Percentiles rank a stretch among this genome's conserved stretches.
Evolutionary conservation across 1,139 yeast species (phyloP).

Genomic region (Lizanozyma gosingica): DNA sequence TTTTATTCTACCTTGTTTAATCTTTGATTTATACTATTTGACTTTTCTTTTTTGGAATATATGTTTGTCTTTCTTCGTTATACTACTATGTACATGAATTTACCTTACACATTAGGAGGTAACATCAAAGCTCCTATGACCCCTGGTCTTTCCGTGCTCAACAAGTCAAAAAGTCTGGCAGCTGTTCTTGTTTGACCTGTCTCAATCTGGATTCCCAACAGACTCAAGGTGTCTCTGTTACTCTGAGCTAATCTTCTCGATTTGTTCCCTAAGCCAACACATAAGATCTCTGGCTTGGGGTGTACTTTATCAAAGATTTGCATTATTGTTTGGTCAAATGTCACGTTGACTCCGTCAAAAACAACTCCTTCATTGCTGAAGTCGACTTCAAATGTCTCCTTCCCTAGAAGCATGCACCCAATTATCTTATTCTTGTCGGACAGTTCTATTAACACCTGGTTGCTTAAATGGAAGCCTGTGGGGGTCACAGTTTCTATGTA

Average conservation of each 20-base stretch:
- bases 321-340: slow-evolving; percentile 31
- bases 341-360: slow-evolving; percentile 20
- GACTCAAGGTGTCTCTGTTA: slow-evolving; percentile 40
- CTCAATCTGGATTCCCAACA: slow-evolving; percentile 62
- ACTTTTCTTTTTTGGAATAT: too few relatives aligned
- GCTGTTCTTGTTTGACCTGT: slow-evolving; percentile 60
- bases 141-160: slow-evolving; percentile 73
- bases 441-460: slow-evolving; percentile 18
- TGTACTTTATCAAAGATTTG: slow-evolving; percentile 47
- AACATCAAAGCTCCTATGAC: slow-evolving; percentile 61
- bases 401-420: background rate
- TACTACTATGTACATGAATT: slow-evolving; percentile 4
- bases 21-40: too few relatives aligned
- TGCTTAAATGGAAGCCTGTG: slow-evolving; percentile 35
- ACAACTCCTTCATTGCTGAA: background rate
- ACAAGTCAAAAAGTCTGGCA: slow-evolving; percentile 61
- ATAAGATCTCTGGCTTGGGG: slow-evolving; percentile 73
- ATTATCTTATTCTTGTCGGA: background rate
- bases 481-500: slow-evolving; percentile 34
- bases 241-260: slow-evolving; percentile 53
- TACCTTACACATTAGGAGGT: slow-evolving; percentile 52
- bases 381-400: background rate
- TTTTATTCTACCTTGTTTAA: too few relatives aligned
- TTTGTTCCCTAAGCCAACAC: slow-evolving; percentile 59
- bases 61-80: too few relatives aligned